Evolutionary conservation across 2,329 filamentous ascomycete species (phyloP), one percentile per base, ranked within the genome.

Genomic region (Talaromyces sp.): DNA sequence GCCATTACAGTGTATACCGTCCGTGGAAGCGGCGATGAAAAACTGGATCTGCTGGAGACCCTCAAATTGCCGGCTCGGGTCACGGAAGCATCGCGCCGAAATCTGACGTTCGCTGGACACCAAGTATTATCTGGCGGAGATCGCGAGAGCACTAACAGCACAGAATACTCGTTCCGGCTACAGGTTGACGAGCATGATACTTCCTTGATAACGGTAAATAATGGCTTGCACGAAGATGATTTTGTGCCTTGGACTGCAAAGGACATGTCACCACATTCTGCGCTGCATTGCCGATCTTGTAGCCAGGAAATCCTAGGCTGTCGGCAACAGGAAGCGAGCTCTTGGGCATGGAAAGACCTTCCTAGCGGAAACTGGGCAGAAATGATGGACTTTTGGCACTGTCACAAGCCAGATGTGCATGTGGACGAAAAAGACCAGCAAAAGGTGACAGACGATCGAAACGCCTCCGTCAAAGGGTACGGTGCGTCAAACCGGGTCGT

Each of bases 341-440:
- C 85, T 8, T 77, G 74, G 43, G 74, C 77, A 41, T 99, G 95
- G 93, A 96, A 93, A 75, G 92, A 99, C 70, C 79, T 99, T 19
- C 95, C 95, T 0, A 96, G 92, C 70, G 92, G 96, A 68, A 93
- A 96, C 70, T 99, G 95, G 95, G 96, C 95, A 0, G 95, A 99
- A 77, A 96, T 99, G 93, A 99, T 99, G 95, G 96, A 99, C 74
- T 96, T 99, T 67, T 99, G 95, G 95, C 96, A 99, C 75, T 99
- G 95, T 70, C 95, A 99, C 75, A 98, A 98, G 75, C 95, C 96
- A 1, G 79, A 83, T 63, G 67, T 80, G 27, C 75, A 82, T 31
- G 68, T 72, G 11, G 73, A 80, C 53, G 70, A 73, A 13, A 75
- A 79, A 49, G 67, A 80, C 56, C 68, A 68, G 7, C 64, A 71